Conservation (phyloP, 2,329 filamentous ascomycete species). For the Cordyceps sp. region DNA sequence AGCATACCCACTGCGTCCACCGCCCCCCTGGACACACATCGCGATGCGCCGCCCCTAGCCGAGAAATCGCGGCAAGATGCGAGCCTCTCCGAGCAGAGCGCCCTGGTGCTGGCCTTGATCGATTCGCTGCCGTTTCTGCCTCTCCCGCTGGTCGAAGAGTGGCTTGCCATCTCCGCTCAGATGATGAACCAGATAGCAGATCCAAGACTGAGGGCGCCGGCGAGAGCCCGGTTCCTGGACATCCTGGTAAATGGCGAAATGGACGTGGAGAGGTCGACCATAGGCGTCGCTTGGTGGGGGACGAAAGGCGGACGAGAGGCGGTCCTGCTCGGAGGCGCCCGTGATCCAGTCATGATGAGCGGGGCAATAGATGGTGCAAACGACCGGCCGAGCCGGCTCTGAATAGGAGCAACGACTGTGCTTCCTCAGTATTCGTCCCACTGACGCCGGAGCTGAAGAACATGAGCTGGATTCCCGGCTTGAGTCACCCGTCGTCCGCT, state of each 20-base stretch:
- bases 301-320: slow-evolving; percentile 36
- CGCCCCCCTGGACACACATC: slow-evolving; percentile 20
- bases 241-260: slow-evolving; percentile 68
- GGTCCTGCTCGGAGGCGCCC: slow-evolving; percentile 17
- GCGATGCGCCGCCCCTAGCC: slow-evolving; percentile 17
- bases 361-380: slow-evolving; percentile 25
- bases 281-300: slow-evolving; percentile 79
- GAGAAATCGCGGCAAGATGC: slow-evolving; percentile 8
- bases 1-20: slow-evolving; percentile 35
- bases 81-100: slow-evolving; percentile 59
- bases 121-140: slow-evolving; percentile 64
- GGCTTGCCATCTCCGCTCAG: slow-evolving; percentile 57
- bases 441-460: too few relatives aligned
- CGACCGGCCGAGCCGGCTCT: slow-evolving; percentile 18
- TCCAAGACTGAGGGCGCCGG: slow-evolving; percentile 41
- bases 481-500: background rate
- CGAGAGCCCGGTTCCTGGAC: slow-evolving; percentile 62
- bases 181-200: slow-evolving; percentile 50
- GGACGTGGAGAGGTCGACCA: slow-evolving; percentile 67
- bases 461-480: background rate
- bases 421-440: background rate
- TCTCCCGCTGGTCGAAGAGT: slow-evolving; percentile 56
- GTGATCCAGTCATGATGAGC: slow-evolving; percentile 30
- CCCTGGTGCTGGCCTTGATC: slow-evolving; percentile 59
- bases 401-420: slow-evolving; percentile 2